Evolutionary conservation across 306 rosid species (phyloP).

Genomic region (Biancaea sappan): DNA sequence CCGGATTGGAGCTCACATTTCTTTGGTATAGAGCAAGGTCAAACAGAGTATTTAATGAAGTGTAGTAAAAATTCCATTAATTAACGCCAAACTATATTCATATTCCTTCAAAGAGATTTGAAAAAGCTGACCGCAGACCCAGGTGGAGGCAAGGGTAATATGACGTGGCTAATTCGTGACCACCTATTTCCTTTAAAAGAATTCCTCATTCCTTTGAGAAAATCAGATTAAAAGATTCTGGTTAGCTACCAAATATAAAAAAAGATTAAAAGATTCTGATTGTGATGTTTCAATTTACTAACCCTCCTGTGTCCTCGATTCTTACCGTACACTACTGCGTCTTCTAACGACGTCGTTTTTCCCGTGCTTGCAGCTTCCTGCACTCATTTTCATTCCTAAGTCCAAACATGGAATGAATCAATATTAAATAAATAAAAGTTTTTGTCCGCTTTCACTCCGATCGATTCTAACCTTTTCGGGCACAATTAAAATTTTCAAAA

Average conservation of each 20-base stretch:
- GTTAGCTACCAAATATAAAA: too few relatives aligned
- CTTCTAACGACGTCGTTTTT: conserved; percentile 28
- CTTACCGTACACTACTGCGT: not conserved
- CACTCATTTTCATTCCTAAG: too few relatives aligned
- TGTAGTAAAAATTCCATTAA: not conserved
- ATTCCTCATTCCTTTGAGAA: not conserved
- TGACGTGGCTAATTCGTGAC: conserved; percentile 37
- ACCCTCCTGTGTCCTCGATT: not conserved
- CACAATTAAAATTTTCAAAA: conserved; percentile 7
- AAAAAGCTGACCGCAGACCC: conserved; percentile 40
- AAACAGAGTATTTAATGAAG: not conserved
- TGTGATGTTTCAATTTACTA: not conserved
- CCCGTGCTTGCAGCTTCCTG: not conserved
- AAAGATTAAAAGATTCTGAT: not conserved
- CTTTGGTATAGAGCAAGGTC: not conserved
- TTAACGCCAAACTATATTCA: not conserved
- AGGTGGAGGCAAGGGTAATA: not conserved
- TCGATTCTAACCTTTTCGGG: conserved; percentile 11
- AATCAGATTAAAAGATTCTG: not conserved
- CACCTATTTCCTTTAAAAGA: conserved; percentile 17
- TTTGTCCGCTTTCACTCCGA: not conserved
- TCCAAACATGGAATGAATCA: conserved; percentile 19
- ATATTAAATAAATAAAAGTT: too few relatives aligned
- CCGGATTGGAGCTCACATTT: too few relatives aligned
- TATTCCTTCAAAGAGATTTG: conserved; percentile 1